Evolutionary conservation across 306 rosid species (phyloP).

Genomic region (Fragaria nilgerrensis): DNA sequence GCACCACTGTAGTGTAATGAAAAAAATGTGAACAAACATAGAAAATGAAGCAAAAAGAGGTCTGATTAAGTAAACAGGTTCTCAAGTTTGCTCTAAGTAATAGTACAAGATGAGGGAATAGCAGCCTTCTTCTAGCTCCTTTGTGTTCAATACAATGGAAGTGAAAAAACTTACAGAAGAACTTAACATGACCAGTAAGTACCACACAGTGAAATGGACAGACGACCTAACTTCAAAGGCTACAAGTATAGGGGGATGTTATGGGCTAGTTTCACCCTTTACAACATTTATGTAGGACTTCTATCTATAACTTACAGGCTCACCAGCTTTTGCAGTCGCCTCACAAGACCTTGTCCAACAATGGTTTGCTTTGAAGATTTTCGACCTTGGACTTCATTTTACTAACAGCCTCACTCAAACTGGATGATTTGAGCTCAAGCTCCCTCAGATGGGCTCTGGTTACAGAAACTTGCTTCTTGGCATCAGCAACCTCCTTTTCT

Average conservation of each 20-base stretch:
- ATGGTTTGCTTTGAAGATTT: slow-evolving; percentile 41
- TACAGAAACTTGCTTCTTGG: slow-evolving; percentile 44
- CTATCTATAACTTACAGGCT: neutral
- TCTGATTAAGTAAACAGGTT: neutral
- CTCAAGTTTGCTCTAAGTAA: neutral
- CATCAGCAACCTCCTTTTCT: slow-evolving; percentile 55
- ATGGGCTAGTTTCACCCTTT: neutral
- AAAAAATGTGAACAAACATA: neutral
- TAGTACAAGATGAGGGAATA: neutral
- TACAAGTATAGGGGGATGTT: neutral
- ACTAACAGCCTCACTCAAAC: slow-evolving; percentile 35
- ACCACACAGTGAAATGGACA: slow-evolving; percentile 1
- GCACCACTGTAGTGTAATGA: neutral
- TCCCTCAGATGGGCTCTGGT: slow-evolving; percentile 54
- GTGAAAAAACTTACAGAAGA: neutral
- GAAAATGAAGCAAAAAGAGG: neutral
- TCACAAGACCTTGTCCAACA: slow-evolving; percentile 52
- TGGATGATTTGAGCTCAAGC: slow-evolving; percentile 54
- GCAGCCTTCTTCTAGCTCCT: neutral
- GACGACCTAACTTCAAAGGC: neutral
- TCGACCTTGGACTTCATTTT: slow-evolving; percentile 57
- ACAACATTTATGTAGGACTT: neutral
- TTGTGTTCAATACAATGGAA: neutral
- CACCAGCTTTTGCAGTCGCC: slow-evolving; percentile 4
- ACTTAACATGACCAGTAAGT: neutral